These are phyloP conservation scores for Dactylellina leptospora DNA, from an alignment of 2,329 filamentous ascomycete genomes.

Conservation along the genomic window DNA sequence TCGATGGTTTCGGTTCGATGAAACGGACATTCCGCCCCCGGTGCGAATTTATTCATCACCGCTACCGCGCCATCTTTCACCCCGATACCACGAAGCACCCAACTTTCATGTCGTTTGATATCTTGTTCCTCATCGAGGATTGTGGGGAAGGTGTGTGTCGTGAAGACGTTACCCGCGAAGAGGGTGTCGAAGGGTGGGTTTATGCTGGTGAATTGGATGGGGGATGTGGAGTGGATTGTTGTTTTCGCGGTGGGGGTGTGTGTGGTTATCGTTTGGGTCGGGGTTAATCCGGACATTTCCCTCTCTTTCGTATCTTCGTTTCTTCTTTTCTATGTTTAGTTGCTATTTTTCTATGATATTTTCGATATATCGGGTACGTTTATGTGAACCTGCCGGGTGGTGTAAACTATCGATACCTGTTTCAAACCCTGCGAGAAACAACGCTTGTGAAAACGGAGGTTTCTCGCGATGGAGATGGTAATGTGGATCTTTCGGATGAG, in stretches of 20 bases:
- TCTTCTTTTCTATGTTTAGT: background rate
- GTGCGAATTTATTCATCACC: constrained; percentile 65
- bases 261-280: constrained; percentile 36
- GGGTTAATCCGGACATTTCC: constrained; percentile 23
- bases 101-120: constrained; percentile 21
- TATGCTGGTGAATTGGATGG: constrained; percentile 6
- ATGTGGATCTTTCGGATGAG: background rate
- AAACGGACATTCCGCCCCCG: constrained; percentile 62
- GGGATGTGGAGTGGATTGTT: constrained; percentile 6
- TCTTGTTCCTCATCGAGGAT: constrained; percentile 21
- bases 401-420: too few species aligned
- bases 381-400: too few species aligned
- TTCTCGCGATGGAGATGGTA: background rate
- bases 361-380: background rate
- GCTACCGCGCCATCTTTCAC: constrained; percentile 61
- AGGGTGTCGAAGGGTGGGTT: constrained; percentile 23
- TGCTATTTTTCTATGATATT: background rate
- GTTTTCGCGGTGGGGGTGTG: constrained; percentile 5
- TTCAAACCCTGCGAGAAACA: too few species aligned
- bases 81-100: constrained; percentile 24
- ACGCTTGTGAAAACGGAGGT: background rate
- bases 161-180: constrained; percentile 20
- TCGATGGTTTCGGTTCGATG: constrained; percentile 68
- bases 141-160: constrained; percentile 34
- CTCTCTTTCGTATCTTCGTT: constrained; percentile 1